These are phyloP conservation scores for Evansstolkia leycettana DNA, from an alignment of 495 filamentous ascomycete genomes.

Conservation along the genomic window DNA sequence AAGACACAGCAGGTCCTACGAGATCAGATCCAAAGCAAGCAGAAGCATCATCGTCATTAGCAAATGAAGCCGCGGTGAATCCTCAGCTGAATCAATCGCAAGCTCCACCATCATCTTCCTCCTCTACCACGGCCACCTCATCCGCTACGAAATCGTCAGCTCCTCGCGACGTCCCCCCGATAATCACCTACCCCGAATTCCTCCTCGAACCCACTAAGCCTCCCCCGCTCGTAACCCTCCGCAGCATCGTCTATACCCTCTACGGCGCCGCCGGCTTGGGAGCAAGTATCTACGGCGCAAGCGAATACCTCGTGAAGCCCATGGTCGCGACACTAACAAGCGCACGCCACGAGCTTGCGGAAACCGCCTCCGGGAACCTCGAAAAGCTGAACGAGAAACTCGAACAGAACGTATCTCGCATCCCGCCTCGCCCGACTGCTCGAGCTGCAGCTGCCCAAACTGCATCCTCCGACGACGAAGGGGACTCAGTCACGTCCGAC, in stretches of 20 bases:
- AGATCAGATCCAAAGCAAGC: no score
- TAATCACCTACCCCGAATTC: slow-evolving; percentile 96
- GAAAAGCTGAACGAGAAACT: slow-evolving; percentile 60
- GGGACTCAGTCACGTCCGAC: slow-evolving; percentile 39
- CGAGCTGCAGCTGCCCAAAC: slow-evolving; percentile 8
- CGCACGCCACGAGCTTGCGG: slow-evolving; percentile 71
- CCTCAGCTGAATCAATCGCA: slow-evolving; percentile 1
- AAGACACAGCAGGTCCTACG: slow-evolving; percentile 5
- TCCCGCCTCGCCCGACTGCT: slow-evolving; percentile 33
- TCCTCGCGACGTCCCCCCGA: slow-evolving; percentile 54
- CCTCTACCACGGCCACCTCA: slow-evolving; percentile 4
- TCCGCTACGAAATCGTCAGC: slow-evolving; percentile 7
- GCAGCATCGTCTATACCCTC: slow-evolving; percentile 61
- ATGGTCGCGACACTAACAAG: slow-evolving; percentile 65
- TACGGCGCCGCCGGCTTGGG: slow-evolving; percentile 63
- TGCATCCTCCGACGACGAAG: slow-evolving; percentile 23
- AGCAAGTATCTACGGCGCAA: slow-evolving; percentile 65
- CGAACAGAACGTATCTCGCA: slow-evolving; percentile 53
- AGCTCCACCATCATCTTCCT: slow-evolving; percentile 7
- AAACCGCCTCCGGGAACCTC: slow-evolving; percentile 52
- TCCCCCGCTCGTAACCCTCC: slow-evolving; percentile 66
- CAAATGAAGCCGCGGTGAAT: not conserved
- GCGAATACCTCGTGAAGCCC: slow-evolving; percentile 67
- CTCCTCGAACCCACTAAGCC: slow-evolving; percentile 52
- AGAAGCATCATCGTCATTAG: slow-evolving; percentile 1